phyloP scores from a whole-genome alignment of 2,329 filamentous ascomycete genomes.

The Pseudogymnoascus destructans region DNA sequence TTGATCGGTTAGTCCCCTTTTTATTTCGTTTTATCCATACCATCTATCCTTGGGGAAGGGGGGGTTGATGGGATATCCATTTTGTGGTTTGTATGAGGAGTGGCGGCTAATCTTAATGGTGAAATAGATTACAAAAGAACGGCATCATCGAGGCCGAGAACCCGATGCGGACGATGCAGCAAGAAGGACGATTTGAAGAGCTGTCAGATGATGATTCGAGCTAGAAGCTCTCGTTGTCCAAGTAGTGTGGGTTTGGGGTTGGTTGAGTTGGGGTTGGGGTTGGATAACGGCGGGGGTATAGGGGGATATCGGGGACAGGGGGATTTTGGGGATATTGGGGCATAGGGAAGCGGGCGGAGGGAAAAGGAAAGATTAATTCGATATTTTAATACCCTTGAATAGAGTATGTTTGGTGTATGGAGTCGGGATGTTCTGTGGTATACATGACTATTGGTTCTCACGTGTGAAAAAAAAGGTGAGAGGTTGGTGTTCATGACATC shows the following conservation, averaged over 20 bases:
- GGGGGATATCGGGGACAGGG: neutral
- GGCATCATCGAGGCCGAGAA: constrained; percentile 11
- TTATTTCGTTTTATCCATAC: neutral
- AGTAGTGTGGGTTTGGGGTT: neutral
- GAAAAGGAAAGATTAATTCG: neutral
- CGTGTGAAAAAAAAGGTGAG: too few relatives aligned
- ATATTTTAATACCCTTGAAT: neutral
- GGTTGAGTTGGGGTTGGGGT: neutral
- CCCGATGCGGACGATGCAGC: constrained; percentile 11
- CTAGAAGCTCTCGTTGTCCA: neutral
- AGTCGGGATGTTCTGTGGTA: too few relatives aligned
- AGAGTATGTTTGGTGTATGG: neutral
- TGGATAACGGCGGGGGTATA: too few relatives aligned
- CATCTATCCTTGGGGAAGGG: neutral
- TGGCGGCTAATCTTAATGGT: neutral
- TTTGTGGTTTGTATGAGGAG: too few relatives aligned
- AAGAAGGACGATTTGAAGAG: constrained; percentile 12
- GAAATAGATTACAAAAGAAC: constrained; percentile 11
- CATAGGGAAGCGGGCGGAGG: neutral
- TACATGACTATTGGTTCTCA: too few relatives aligned
- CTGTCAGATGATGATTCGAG: constrained; percentile 7
- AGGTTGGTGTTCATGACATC: too few relatives aligned
- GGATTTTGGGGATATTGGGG: neutral
- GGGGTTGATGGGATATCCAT: too few relatives aligned
- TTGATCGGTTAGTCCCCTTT: constrained; percentile 22